Conservation (phyloP, 345 rosid genomes). For the Ceriops zippeliana region DNA sequence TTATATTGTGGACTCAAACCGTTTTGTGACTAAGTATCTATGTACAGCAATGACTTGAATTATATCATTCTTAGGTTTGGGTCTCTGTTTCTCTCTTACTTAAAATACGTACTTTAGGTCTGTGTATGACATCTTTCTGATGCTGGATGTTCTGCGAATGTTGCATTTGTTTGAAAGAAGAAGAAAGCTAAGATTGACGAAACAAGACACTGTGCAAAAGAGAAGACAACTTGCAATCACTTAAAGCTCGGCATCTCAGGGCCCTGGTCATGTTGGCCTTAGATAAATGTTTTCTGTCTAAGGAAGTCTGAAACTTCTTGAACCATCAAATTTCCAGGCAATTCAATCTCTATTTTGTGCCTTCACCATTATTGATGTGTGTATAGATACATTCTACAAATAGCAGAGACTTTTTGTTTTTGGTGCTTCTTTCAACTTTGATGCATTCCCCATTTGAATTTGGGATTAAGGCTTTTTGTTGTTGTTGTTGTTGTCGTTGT, state of each 20-base stretch:
- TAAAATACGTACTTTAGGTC: constrained; percentile 67
- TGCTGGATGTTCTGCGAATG: constrained; percentile 25
- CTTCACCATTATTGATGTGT: too few relatives aligned
- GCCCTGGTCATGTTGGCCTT: constrained; percentile 67
- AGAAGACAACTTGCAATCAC: constrained; percentile 21
- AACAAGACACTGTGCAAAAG: constrained; percentile 24
- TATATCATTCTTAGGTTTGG: constrained; percentile 37
- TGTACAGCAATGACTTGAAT: background rate
- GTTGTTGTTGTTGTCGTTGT: too few relatives aligned
- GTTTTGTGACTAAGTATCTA: background rate
- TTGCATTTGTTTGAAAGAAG: constrained; percentile 52
- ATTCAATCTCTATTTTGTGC: background rate
- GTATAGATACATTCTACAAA: too few relatives aligned
- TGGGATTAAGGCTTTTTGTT: too few relatives aligned
- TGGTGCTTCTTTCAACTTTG: too few relatives aligned
- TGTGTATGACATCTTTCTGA: constrained; percentile 56
- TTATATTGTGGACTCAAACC: too few relatives aligned
- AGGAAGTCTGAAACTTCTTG: constrained; percentile 67
- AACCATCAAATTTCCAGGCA: constrained; percentile 76
- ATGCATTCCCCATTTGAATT: too few relatives aligned
- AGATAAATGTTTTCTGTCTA: constrained; percentile 74
- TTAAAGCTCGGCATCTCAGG: constrained; percentile 73
- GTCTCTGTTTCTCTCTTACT: constrained; percentile 84
- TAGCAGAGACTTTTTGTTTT: too few relatives aligned
- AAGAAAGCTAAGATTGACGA: constrained; percentile 72